Base-by-base conservation (phyloP, 2,329 filamentous ascomycete species). In the Xylogone sp. region DNA sequence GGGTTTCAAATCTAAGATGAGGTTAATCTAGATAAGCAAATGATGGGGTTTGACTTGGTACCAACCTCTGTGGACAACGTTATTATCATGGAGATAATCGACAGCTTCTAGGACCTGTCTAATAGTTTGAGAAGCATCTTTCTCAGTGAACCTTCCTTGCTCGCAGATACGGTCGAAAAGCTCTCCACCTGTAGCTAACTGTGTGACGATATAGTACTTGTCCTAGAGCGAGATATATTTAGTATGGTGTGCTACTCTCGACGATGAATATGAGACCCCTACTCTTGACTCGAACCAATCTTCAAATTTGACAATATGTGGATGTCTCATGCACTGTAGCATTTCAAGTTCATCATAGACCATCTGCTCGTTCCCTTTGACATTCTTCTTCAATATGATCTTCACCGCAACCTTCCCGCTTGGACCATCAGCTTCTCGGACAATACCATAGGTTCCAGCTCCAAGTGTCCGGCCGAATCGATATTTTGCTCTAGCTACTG, bases 261-360 rank as follows among this genome's bases (percentile, higher is more conserved):
- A 7, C 20, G 18, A 29, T 29, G 44, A 19, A 10, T 21, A 22
- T 27, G 13, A 31, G 22, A 27, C 34, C 59, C 84, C 60, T 74
- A 96, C 91, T 74, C 91, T 89, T 51, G 93, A 97, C 75, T 99
- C 94, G 68, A 99, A 99, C 93, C 94, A 99, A 71, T 99, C 94
- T 62, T 94, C 88, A 68, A 99, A 99, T 62, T 87, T 86, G 73
- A 99, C 94, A 68, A 99, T 99, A 72, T 97, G 90, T 49, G 90
- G 88, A 69, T 99, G 94, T 67, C 91, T 82, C 67, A 99, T 83
- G 53, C 83, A 83, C 73, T 97, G 91, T 58, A 99, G 81, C 84
- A 99, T 91, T 60, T 91, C 82, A 63, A 99, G 79, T 75, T 99
- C 94, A 70, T 99, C 94, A 69, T 96, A 94, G 42, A 99, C 94